Base-by-base conservation (phyloP, 2,329 filamentous ascomycete genomes). In the Sclerotinia nivalis region DNA sequence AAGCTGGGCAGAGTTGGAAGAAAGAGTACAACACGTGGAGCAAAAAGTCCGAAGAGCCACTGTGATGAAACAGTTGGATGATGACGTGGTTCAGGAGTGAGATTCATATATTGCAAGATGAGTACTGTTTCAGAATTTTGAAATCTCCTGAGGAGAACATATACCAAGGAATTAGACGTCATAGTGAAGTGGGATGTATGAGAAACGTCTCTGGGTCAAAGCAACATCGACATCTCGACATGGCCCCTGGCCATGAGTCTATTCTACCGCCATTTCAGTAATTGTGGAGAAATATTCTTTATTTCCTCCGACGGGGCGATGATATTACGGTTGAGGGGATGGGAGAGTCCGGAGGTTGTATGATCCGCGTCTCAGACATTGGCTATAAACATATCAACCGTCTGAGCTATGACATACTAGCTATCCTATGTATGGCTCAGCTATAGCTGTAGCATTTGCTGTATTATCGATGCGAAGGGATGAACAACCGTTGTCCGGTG, bases 1-100 rank as follows among this genome's bases (percentile, higher is more conserved):
- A n/a, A 73, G 54, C 31, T 79, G 77, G 78, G 78, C 78, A 31
- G 76, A 78, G 37, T 50, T 78, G 37, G 77, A 78, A 66, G 75
- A 73, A 43, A 71, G 77, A 67, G 72, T 79, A 45, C 74, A 73
- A 40, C 70, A 71, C 25, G 74, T 77, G 7, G 78, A 79, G 68
- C 75, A 75, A 69, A 73, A 71, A 47, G 69, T 78, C 18, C 72
- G 75, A 28, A 71, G 75, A 34, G 72, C 72, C 31, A 68, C 71
- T 28, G 49, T 73, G 34, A 72, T 73, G 25, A 76, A 69, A 66
- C 68, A 69, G 52, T 49, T 72, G 34, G 74, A 77, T 40, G 69
- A 74, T 65, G 71, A 69, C 2, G 70, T 75, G 66, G 62, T 72
- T 13, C 73, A 71, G 75, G 54, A 54, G 64, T 65, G 52, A 68